Evolutionary conservation across 352 stramenopile species (phyloP).

Genomic region (Phytophthora agathidicida): DNA sequence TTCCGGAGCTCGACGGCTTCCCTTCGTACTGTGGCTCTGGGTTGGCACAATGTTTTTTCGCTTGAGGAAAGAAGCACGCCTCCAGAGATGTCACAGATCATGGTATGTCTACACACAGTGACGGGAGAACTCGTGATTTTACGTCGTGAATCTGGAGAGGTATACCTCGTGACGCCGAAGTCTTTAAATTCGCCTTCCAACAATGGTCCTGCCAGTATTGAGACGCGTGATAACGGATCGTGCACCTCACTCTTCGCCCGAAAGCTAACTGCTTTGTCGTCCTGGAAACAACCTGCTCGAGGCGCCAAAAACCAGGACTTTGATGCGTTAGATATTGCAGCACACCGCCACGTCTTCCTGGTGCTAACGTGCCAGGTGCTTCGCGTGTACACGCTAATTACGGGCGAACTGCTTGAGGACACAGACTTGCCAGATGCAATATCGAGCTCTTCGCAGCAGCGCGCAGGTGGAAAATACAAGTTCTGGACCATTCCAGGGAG

Average conservation of each 20-base stretch:
- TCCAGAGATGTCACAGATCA: conserved; percentile 18
- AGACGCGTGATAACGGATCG: conserved; percentile 4
- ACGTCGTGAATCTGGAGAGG: conserved; percentile 25
- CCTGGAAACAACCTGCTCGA: conserved; percentile 21
- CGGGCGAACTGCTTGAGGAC: conserved; percentile 44
- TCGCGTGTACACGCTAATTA: conserved; percentile 60
- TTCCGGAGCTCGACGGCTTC: conserved; percentile 61
- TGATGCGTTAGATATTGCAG: conserved; percentile 35
- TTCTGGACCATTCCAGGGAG: conserved; percentile 59
- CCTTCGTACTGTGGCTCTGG: conserved; percentile 42
- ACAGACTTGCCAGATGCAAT: conserved; percentile 41
- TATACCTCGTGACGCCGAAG: conserved; percentile 54
- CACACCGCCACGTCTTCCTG: conserved; percentile 36
- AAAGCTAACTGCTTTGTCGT: conserved; percentile 33
- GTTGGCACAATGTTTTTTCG: conserved; percentile 40
- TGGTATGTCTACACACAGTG: conserved; percentile 65
- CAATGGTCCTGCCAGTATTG: background rate
- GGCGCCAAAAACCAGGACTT: background rate
- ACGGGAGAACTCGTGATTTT: conserved; percentile 82
- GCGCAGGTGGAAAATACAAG: conserved; percentile 21
- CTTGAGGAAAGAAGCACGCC: background rate
- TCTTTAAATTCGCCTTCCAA: background rate
- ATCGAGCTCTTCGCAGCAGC: conserved; percentile 1
- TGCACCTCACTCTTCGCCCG: conserved; percentile 27
- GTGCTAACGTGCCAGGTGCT: conserved; percentile 31